Conservation (phyloP, 2,329 filamentous ascomycete genomes). For the Pseudocercospora ulei region DNA sequence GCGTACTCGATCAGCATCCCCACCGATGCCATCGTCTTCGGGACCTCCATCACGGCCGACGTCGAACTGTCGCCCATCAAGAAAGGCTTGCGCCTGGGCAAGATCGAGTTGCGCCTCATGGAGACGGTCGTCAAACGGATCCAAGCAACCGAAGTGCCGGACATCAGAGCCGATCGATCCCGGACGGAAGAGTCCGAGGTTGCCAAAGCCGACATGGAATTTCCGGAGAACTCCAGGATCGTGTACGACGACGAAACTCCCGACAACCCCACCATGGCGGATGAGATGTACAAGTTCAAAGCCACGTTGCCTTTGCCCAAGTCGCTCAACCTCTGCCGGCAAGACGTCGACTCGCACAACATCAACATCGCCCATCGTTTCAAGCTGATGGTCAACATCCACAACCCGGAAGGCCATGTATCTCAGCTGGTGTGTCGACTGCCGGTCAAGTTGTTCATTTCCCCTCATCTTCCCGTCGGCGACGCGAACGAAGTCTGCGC, state of each 20-base stretch:
- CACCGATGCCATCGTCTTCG: conserved; percentile 88
- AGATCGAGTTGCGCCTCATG: conserved; percentile 67
- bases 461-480: conserved; percentile 79
- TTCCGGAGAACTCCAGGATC: conserved; percentile 33
- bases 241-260: conserved; percentile 35
- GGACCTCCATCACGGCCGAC: conserved; percentile 71
- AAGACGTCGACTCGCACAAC: conserved; percentile 77
- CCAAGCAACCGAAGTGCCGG: conserved; percentile 31
- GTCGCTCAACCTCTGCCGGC: conserved; percentile 70
- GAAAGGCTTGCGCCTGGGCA: conserved; percentile 79
- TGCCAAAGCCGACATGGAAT: conserved; percentile 35
- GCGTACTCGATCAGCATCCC: conserved; percentile 91
- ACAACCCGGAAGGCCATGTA: conserved; percentile 88
- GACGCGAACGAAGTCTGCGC: conserved; percentile 68
- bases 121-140: conserved; percentile 55
- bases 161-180: conserved; percentile 29
- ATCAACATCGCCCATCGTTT: conserved; percentile 92
- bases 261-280: conserved; percentile 36
- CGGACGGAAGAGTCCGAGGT: conserved; percentile 36
- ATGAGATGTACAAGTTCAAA: conserved; percentile 53
- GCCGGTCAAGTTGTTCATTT: conserved; percentile 88
- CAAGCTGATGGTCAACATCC: conserved; percentile 78
- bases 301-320: conserved; percentile 62
- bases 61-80: conserved; percentile 80
- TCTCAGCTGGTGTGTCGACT: conserved; percentile 88